Conservation (phyloP, 768 basidiomycete species). For the Pleurotus salmoneostramineus region DNA sequence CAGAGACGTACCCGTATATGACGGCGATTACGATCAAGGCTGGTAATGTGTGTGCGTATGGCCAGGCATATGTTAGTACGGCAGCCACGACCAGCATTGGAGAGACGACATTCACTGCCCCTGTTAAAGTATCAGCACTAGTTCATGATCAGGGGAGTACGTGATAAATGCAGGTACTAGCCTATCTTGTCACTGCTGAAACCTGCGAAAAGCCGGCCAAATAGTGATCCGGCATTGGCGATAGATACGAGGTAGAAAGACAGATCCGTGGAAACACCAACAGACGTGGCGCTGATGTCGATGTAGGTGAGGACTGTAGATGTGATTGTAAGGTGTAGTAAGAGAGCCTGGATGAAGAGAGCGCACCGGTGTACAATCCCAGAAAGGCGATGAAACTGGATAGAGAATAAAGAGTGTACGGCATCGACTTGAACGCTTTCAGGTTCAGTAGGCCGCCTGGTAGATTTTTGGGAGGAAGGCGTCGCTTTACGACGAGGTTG, state of each 20-base stretch:
- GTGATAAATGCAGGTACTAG: constrained; percentile 15
- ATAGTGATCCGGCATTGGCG: constrained; percentile 52
- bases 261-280: constrained; percentile 43
- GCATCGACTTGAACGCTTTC: constrained; percentile 34
- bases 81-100: constrained; percentile 48
- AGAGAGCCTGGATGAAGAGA: neutral
- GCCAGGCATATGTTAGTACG: constrained; percentile 58
- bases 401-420: constrained; percentile 49
- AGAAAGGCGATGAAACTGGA: constrained; percentile 47
- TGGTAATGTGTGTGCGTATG: constrained; percentile 38
- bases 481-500: constrained; percentile 41
- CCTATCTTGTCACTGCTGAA: constrained; percentile 47
- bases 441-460: constrained; percentile 53
- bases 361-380: constrained; percentile 56
- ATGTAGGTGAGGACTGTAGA: constrained; percentile 52
- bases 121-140: constrained; percentile 22
- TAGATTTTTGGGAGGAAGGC: constrained; percentile 48
- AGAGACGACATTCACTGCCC: constrained; percentile 53
- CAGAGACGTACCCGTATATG: constrained; percentile 46
- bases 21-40: constrained; percentile 43
- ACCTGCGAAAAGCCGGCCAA: constrained; percentile 52
- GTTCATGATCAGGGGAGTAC: neutral
- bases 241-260: constrained; percentile 60
- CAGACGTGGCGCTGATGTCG: constrained; percentile 41
- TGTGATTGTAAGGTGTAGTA: neutral